Evolutionary conservation across 768 basidiomycete genomes (phyloP), one percentile per base, ranked within the genome.

Genomic region (Collybia sordida): DNA sequence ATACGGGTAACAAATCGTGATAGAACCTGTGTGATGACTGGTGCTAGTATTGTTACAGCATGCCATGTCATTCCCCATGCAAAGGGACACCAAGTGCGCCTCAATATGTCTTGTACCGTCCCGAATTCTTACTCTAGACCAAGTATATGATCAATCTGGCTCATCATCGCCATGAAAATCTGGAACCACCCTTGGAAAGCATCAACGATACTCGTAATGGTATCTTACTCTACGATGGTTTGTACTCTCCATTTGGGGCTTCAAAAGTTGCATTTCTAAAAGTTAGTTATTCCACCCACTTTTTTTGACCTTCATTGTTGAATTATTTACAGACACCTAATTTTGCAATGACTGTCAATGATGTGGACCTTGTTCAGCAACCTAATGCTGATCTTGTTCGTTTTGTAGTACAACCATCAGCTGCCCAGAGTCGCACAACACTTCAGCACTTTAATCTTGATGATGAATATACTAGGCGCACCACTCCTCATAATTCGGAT

Each of bases 131-230:
- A 45, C 34, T 34, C 25, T 27, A 31, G 27, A 27, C 28, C 28
- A 28, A 57, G 55, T 59, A 59, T 49, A 53, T 59, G 19, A 51
- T 28, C 21, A 49, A 49, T 51, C 54, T 59, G 23, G 49, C 49
- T 45, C 15, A 49, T 31, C 52, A 59, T 42, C 56, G 55, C 45
- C 23, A 51, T 44, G 51, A 56, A 56, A 51, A 43, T 37, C 28
- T 59, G 25, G 52, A 59, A 35, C 57, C 57, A 50, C 57, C 55
- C 51, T 54, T 56, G 41, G 25, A 53, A 11, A 42, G 36, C 50
- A 59, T 59, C 49, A 56, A 59, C 24, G 55, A 59, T 54, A 45
- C 41, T 35, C 52, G 55, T 44, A 59, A 59, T 37, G 55, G 58
- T 39, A 57, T 59, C 50, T 31, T 45, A 31, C 44, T 45, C 28